Evolutionary conservation across 768 basidiomycete species (phyloP), one percentile per base, ranked within the genome.

Genomic region (Phylloporus rhodoxanthus): DNA sequence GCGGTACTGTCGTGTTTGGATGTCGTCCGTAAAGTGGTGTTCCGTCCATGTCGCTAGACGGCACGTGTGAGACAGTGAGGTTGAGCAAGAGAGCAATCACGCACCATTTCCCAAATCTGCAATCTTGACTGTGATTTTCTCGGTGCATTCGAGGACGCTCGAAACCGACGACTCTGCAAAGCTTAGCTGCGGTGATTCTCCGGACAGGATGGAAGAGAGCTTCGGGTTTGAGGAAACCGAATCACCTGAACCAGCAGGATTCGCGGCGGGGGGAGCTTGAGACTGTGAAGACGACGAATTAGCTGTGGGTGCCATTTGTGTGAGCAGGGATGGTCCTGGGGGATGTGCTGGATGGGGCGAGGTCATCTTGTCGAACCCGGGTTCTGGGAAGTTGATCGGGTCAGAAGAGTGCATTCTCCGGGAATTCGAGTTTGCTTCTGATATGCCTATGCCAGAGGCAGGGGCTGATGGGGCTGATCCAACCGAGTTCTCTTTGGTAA

Each of bases 1-100:
- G 23, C 96, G 82, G 67, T 98, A 98, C 62, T 98, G 96, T 61
- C 95, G 73, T 23, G 96, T 99, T 72, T 98, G 88, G 58, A 97
- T 98, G 61, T 97, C 96, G 69, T 99, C 95, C 37, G 96, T 98
- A 57, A 98, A 99, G 64, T 98, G 96, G 57, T 97, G 90, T 61
- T 95, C 89, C 26, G 81, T 81, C 88, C 88, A 90, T 1, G 88
- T 91, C 9, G 88, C 88, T 67, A 51, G 37, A 45, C 36, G 44
- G 47, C 41, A 42, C 40, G 37, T 47, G 50, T 37, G 15, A 48
- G 8, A 41, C 44, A 50, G 40, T 52, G 44, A 53, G 43, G 11
- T 1, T 32, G n/a, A 26, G 29, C 9, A 40, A 5, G 9, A 14
- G 17, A 17, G 8, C 11, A 30, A 43, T 9, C 26, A 70, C 82